Conservation (phyloP, 371 early-diverging fungal genomes). For the Conidiobolus incongruus region DNA sequence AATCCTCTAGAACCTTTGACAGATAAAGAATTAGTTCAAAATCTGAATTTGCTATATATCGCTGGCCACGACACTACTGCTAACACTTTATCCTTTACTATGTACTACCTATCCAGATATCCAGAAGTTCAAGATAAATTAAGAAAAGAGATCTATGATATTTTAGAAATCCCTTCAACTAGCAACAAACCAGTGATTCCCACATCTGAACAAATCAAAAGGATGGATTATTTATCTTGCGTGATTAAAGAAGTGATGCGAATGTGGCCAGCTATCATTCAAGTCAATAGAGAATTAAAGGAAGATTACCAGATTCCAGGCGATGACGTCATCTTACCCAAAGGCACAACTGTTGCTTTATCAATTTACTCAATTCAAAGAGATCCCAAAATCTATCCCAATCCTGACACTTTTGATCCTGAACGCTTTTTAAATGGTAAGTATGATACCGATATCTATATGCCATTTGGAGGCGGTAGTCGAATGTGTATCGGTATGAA, state of each 20-base stretch:
- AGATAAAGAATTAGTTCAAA: not conserved
- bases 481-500: not conserved
- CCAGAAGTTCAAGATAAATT: not conserved
- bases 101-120: slow-evolving; percentile 6
- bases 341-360: not conserved
- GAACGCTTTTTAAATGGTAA: not conserved
- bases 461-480: slow-evolving; percentile 1
- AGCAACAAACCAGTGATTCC: not conserved
- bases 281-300: not conserved
- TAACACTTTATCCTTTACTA: slow-evolving; percentile 9
- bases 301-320: not conserved
- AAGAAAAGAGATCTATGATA: slow-evolving; percentile 2
- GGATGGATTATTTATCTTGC: not conserved
- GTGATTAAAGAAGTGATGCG: slow-evolving; percentile 7
- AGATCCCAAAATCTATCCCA: not conserved
- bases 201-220: slow-evolving; percentile 4
- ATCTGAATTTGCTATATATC: not conserved
- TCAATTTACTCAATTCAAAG: not conserved
- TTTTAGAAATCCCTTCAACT: not conserved
- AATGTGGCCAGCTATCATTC: not conserved
- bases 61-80: slow-evolving; percentile 11
- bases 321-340: not conserved
- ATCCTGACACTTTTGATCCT: not conserved
- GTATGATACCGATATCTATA: not conserved
- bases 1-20: not conserved